Base-by-base conservation (phyloP, 1,284 basidiomycete species). In the Cryptococcus sp. region DNA sequence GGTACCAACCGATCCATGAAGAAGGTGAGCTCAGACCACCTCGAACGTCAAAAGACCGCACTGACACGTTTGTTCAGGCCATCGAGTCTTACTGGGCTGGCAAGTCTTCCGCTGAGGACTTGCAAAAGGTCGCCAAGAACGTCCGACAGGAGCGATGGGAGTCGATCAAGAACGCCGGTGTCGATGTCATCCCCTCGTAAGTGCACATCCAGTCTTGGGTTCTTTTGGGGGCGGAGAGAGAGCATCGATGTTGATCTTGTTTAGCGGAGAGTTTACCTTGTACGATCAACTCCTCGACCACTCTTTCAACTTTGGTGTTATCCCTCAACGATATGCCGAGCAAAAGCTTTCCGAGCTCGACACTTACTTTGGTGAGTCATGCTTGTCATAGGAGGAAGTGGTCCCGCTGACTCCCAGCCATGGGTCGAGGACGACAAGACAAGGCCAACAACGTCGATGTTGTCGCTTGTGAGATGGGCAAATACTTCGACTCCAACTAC, bases 401-500 rank as follows among this genome's bases (percentile, higher is more conserved):
- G n/a, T n/a, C n/a, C n/a, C n/a, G n/a, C n/a, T n/a, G n/a, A n/a
- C n/a, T n/a, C n/a, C n/a, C n/a, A n/a, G n/a, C 95, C 65, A 93
- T 98, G 88, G 95, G 93, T 57, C 95, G 95, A 78, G 95, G 95
- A 56, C 90, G 93, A 70, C 95, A 99, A 78, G 81, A 76, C 72
- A 74, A 85, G 55, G 86, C 83, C 56, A 71, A 75, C 70, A 85
- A 84, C 59, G 91, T 99, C 65, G 95, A 99, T 77, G 89, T 97
- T 56, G 91, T 91, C 46, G 94, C 94, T 47, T 93, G 83, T 63
- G 94, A 97, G 80, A 98, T 97, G 94, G 95, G 95, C 83, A 97
- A 95, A 77, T 97, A 92, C 91, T 98, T 97, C 76, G 94, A 98
- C 79, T 97, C 93, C 50, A 99, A 98, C 84, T 98, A 98, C 81